phyloP scores from a whole-genome alignment of 108 stramenopile genomes.

The Fragilariopsis cylindrus region DNA sequence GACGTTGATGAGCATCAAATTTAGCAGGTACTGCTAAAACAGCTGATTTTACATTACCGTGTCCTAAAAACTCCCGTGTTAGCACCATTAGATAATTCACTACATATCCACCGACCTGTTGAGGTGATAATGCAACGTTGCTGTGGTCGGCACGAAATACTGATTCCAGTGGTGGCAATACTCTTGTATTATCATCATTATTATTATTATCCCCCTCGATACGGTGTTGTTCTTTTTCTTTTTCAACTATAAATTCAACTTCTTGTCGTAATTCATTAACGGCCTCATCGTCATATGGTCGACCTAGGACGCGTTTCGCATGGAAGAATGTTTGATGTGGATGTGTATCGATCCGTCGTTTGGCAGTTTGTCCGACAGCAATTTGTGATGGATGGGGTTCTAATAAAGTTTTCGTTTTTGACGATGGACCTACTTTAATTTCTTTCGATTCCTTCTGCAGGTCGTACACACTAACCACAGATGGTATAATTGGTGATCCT shows the following conservation, averaged over 20 bases:
- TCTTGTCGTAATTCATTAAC: slow-evolving; percentile 57
- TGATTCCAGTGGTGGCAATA: background rate
- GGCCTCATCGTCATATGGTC: slow-evolving; percentile 48
- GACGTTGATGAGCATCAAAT: slow-evolving; percentile 85
- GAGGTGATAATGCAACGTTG: slow-evolving; percentile 50
- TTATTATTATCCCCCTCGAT: background rate
- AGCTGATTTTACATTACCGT: slow-evolving; percentile 87
- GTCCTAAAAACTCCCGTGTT: slow-evolving; percentile 73
- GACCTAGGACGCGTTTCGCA: slow-evolving; percentile 83
- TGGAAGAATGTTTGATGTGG: slow-evolving; percentile 85
- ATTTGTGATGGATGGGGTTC: slow-evolving; percentile 74
- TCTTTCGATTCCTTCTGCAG: slow-evolving; percentile 40
- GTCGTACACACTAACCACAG: slow-evolving; percentile 79
- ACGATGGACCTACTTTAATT: slow-evolving; percentile 35
- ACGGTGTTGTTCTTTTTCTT: background rate
- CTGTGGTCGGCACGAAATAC: slow-evolving; percentile 31
- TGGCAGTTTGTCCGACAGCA: slow-evolving; percentile 74
- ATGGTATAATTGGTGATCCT: slow-evolving; percentile 74
- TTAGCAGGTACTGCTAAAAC: slow-evolving; percentile 98
- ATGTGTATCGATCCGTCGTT: slow-evolving; percentile 77
- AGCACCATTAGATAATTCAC: slow-evolving; percentile 76
- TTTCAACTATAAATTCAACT: slow-evolving; percentile 69
- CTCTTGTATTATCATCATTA: background rate
- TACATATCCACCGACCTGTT: slow-evolving; percentile 77
- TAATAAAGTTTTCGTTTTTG: slow-evolving; percentile 31